These are phyloP conservation scores for Tylopilus balloui DNA, from an alignment of 768 basidiomycete genomes.

Conservation along the genomic window DNA sequence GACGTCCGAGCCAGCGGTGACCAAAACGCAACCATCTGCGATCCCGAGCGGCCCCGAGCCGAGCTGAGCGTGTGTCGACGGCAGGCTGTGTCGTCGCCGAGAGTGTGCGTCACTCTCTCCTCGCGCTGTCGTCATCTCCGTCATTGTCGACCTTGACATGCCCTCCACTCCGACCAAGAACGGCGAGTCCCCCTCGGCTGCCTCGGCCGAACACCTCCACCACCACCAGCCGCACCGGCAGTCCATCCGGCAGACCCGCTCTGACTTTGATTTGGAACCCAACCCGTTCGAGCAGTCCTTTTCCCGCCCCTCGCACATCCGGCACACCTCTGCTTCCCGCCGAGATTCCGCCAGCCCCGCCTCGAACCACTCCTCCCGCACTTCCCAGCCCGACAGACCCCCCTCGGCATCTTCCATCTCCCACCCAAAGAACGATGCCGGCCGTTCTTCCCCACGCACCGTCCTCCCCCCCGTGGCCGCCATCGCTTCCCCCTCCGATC, in stretches of 20 bases:
- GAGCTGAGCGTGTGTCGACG: conserved; percentile 16
- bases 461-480: conserved; percentile 79
- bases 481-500: conserved; percentile 56
- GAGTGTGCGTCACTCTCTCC: conserved; percentile 14
- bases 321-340: conserved; percentile 36
- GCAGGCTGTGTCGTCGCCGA: conserved; percentile 19
- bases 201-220: neutral
- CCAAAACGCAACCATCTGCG: conserved; percentile 25
- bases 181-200: conserved; percentile 34
- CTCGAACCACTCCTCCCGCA: conserved; percentile 37
- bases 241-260: conserved; percentile 44
- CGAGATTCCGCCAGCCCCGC: conserved; percentile 30
- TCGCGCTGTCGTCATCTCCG: conserved; percentile 20
- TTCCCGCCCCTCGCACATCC: conserved; percentile 53
- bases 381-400: conserved; percentile 32
- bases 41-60: conserved; percentile 16
- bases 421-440: conserved; percentile 30
- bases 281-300: conserved; percentile 98
- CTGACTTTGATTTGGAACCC: conserved; percentile 74
- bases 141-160: conserved; percentile 11
- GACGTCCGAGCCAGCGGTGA: neutral
- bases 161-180: conserved; percentile 26
- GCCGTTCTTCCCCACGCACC: conserved; percentile 50
- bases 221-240: conserved; percentile 16
- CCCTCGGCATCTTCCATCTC: conserved; percentile 31